Evolutionary conservation across 2,329 filamentous ascomycete genomes (phyloP).

Genomic region (Fusarium floridanum): DNA sequence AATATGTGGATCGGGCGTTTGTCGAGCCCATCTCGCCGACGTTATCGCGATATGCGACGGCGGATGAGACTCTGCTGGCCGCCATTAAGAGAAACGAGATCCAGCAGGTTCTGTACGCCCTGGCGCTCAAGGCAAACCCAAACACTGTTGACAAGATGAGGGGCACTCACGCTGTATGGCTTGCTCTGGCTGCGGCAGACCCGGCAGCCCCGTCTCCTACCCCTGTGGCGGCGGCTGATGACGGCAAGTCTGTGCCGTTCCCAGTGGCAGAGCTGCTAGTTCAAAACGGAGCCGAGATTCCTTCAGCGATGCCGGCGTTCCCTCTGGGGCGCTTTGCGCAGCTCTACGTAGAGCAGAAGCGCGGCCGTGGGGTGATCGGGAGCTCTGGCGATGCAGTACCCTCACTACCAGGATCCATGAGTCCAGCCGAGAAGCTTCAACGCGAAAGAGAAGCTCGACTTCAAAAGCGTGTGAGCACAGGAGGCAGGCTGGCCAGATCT

Average conservation of each 20-base stretch:
- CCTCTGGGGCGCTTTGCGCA: slow-evolving; percentile 85
- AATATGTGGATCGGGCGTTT: slow-evolving; percentile 88
- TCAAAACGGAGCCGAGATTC: slow-evolving; percentile 94
- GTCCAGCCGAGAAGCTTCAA: slow-evolving; percentile 63
- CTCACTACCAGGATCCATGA: slow-evolving; percentile 66
- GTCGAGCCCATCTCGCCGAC: slow-evolving; percentile 83
- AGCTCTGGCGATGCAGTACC: slow-evolving; percentile 70
- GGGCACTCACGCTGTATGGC: slow-evolving; percentile 88
- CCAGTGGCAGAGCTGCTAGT: slow-evolving; percentile 90
- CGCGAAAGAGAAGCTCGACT: slow-evolving; percentile 76
- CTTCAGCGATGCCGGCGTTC: slow-evolving; percentile 80
- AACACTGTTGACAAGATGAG: slow-evolving; percentile 89
- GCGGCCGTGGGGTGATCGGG: slow-evolving; percentile 58
- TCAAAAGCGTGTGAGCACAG: slow-evolving; percentile 84
- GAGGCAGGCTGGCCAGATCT: slow-evolving; percentile 76
- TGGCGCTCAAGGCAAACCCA: slow-evolving; percentile 87
- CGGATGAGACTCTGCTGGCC: slow-evolving; percentile 90
- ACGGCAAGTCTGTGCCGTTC: slow-evolving; percentile 76
- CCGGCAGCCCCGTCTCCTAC: slow-evolving; percentile 79
- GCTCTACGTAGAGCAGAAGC: slow-evolving; percentile 86
- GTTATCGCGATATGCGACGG: slow-evolving; percentile 79
- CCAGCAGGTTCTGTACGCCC: slow-evolving; percentile 89
- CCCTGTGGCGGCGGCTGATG: slow-evolving; percentile 58
- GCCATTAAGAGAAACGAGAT: slow-evolving; percentile 98
- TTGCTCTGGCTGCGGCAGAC: slow-evolving; percentile 92